Evolutionary conservation across 352 stramenopile genomes (phyloP).

Genomic region (Phytophthora litchii): DNA sequence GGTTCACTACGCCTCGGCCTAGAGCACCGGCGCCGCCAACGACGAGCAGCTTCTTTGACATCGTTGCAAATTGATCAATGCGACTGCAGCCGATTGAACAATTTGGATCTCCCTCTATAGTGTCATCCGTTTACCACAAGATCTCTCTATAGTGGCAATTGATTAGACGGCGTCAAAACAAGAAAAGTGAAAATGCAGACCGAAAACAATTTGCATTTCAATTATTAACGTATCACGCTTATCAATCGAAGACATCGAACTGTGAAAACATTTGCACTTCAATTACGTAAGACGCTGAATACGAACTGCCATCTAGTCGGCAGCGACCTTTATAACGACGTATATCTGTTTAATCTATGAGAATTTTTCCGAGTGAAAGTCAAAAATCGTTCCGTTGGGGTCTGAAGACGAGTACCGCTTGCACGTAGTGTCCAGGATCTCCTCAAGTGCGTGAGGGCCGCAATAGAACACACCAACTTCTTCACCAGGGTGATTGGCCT

Average conservation of each 20-base stretch:
- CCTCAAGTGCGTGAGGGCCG: constrained; percentile 78
- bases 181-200: too few species aligned
- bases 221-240: constrained; percentile 10
- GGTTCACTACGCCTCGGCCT: constrained; percentile 64
- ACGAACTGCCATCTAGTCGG: constrained; percentile 19
- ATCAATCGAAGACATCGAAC: too few species aligned
- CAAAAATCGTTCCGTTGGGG: constrained; percentile 66
- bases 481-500: constrained; percentile 53
- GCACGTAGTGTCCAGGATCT: constrained; percentile 74
- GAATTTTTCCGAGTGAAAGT: constrained; percentile 90
- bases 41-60: constrained; percentile 76
- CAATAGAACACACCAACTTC: constrained; percentile 91
- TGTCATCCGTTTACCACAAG: background rate
- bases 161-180: background rate
- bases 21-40: constrained; percentile 78
- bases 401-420: constrained; percentile 65
- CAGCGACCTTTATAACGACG: constrained; percentile 29
- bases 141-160: constrained; percentile 6
- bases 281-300: constrained; percentile 19
- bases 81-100: background rate
- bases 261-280: constrained; percentile 29
- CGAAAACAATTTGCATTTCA: constrained; percentile 12
- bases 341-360: constrained; percentile 45
- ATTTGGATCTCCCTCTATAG: background rate
- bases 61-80: constrained; percentile 9